Evolutionary conservation across 495 filamentous ascomycete genomes (phyloP).

Genomic region (Penicillium cinerascens): DNA sequence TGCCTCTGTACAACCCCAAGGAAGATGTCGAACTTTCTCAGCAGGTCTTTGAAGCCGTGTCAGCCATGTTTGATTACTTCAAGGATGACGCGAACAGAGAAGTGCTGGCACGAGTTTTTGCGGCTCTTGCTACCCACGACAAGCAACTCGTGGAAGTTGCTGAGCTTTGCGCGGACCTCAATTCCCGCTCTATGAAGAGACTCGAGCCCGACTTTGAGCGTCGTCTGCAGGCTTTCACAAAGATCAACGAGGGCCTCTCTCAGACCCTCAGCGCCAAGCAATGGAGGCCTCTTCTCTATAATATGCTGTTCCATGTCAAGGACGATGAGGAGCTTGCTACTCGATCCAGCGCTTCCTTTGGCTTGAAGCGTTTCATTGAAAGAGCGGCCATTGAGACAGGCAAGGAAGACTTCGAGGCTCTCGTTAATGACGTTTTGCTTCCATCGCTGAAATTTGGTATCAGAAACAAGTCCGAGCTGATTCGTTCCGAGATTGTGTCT

Average conservation of each 20-base stretch:
- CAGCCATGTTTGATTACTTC: slow-evolving; percentile 81
- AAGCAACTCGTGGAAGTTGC: slow-evolving; percentile 60
- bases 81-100: slow-evolving; percentile 71
- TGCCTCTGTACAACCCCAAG: slow-evolving; percentile 57
- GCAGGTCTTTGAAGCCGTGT: slow-evolving; percentile 58
- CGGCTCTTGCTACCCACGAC: slow-evolving; percentile 62
- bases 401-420: slow-evolving; percentile 40
- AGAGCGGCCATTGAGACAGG: slow-evolving; percentile 36
- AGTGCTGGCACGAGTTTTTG: slow-evolving; percentile 66
- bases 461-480: slow-evolving; percentile 73
- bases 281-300: slow-evolving; percentile 88
- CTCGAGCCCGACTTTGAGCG: slow-evolving; percentile 84
- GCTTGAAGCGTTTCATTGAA: slow-evolving; percentile 77
- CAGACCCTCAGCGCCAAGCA: slow-evolving; percentile 62
- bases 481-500: slow-evolving; percentile 74
- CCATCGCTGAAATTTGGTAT: slow-evolving; percentile 73
- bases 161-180: slow-evolving; percentile 70
- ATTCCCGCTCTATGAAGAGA: slow-evolving; percentile 63
- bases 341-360: slow-evolving; percentile 77
- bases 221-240: slow-evolving; percentile 70
- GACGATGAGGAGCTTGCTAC: slow-evolving; percentile 86
- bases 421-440: slow-evolving; percentile 62
- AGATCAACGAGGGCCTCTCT: slow-evolving; percentile 57
- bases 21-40: slow-evolving; percentile 44
- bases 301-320: slow-evolving; percentile 83